Evolutionary conservation across 2,329 filamentous ascomycete species (phyloP).

Genomic region (Pseudogymnoascus sp.): DNA sequence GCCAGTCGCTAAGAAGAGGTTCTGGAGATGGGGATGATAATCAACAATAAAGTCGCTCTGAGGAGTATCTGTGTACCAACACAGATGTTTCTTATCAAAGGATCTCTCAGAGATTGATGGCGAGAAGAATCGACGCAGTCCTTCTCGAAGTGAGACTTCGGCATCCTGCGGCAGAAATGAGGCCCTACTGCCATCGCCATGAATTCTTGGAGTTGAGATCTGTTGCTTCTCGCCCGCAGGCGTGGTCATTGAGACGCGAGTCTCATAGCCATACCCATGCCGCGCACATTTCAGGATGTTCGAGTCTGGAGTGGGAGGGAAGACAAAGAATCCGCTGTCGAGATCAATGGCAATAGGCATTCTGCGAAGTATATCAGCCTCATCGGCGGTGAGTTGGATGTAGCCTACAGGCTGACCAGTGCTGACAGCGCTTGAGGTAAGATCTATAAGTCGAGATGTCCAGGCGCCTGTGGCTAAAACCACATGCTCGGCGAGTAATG

Average conservation of each 20-base stretch:
- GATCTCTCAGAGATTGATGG: constrained; percentile 38
- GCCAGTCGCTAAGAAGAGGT: constrained; percentile 42
- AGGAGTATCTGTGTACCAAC: constrained; percentile 61
- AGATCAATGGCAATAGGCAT: constrained; percentile 67
- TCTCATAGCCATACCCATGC: constrained; percentile 52
- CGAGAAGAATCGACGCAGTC: constrained; percentile 31
- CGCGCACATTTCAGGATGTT: constrained; percentile 52
- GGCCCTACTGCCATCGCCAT: not conserved
- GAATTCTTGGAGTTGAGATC: not conserved
- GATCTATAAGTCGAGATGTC: not conserved
- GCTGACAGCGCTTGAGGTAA: constrained; percentile 53
- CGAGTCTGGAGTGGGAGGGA: constrained; percentile 50
- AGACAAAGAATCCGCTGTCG: constrained; percentile 61
- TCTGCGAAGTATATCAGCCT: constrained; percentile 54
- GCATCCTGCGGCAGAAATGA: constrained; percentile 41
- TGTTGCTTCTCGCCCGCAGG: constrained; percentile 13
- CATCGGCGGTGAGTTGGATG: constrained; percentile 52
- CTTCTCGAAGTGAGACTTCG: constrained; percentile 43
- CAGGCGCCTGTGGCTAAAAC: constrained; percentile 9
- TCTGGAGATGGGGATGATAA: constrained; percentile 42
- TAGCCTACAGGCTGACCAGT: constrained; percentile 60
- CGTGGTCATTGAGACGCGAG: constrained; percentile 28
- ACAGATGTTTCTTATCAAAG: constrained; percentile 46
- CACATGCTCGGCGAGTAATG: constrained; percentile 10
- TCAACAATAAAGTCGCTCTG: constrained; percentile 56